These are phyloP conservation scores for Globisporangium sylvaticum DNA, from an alignment of 352 stramenopile species.

Conservation along the genomic window DNA sequence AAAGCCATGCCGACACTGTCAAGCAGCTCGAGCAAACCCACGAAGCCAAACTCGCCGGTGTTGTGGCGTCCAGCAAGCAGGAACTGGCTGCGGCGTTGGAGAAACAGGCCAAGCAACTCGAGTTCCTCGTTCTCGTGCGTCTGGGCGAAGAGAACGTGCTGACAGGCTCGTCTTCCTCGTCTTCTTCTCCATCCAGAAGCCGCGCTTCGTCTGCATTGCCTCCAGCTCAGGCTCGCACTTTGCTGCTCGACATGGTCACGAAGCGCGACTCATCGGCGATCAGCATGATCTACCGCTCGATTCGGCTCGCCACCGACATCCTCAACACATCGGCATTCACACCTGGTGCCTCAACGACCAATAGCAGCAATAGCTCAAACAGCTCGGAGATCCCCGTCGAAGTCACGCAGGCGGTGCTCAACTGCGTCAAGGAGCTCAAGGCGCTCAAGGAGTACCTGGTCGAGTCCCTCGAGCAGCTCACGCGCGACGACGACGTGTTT, in stretches of 20 bases:
- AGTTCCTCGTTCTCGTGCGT: conserved; percentile 30
- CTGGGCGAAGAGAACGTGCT: conserved; percentile 7
- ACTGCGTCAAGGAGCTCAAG: conserved; percentile 71
- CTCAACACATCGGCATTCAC: conserved; percentile 43
- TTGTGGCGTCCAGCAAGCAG: conserved; percentile 8
- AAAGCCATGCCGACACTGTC: background rate
- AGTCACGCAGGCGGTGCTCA: conserved; percentile 53
- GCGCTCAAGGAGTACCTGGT: conserved; percentile 63
- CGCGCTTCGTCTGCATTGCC: conserved; percentile 1
- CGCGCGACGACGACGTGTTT: conserved; percentile 22
- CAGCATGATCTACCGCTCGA: conserved; percentile 63
- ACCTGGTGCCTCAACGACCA: background rate
- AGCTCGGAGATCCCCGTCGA: conserved; percentile 45
- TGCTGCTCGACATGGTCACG: conserved; percentile 48
- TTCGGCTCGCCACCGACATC: conserved; percentile 62
- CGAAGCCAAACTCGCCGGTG: background rate
- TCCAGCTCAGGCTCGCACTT: conserved; percentile 19
- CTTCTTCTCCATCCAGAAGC: background rate
- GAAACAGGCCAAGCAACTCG: conserved; percentile 43
- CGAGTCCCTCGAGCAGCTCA: conserved; percentile 50
- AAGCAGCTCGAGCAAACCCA: background rate
- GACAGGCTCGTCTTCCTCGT: background rate
- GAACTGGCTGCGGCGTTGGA: conserved; percentile 27
- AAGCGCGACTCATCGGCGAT: conserved; percentile 59
- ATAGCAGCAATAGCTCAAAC: background rate